Conservation (phyloP, 2,329 filamentous ascomycete genomes). For the Apiospora pterosperma region DNA sequence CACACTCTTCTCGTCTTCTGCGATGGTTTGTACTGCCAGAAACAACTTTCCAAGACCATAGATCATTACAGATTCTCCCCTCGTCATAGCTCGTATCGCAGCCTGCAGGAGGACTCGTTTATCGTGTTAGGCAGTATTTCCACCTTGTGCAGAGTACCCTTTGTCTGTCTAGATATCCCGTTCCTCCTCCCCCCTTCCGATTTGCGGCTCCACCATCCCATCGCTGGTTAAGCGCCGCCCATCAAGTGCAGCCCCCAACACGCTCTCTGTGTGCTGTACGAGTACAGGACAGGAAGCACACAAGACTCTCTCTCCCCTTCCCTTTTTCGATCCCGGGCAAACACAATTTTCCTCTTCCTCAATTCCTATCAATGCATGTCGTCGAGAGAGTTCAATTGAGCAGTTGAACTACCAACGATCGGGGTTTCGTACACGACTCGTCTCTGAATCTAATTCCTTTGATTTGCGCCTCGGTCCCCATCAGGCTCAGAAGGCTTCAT, state of each 20-base stretch:
- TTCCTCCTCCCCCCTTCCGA: neutral
- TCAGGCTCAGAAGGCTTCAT: neutral
- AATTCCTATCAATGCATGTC: neutral
- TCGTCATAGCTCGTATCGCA: neutral
- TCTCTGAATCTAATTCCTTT: neutral
- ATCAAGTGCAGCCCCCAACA: neutral
- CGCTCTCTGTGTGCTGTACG: neutral
- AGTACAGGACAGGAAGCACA: neutral
- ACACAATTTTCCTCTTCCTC: neutral
- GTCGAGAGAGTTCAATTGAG: neutral
- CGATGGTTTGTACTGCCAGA: neutral
- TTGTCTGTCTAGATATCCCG: neutral
- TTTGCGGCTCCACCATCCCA: neutral
- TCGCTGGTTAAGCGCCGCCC: neutral
- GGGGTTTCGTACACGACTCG: neutral
- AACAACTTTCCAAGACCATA: neutral
- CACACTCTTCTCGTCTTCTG: neutral
- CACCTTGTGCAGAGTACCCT: neutral
- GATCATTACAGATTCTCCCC: neutral
- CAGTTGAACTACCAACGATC: neutral
- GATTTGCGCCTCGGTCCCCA: neutral
- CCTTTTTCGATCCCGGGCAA: neutral
- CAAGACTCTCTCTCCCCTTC: neutral
- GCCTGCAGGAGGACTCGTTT: neutral
- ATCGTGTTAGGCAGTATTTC: slow-evolving; percentile 1